Evolutionary conservation across 148 eudicot species (phyloP), one percentile per base, ranked within the genome.

Genomic region (Heliosperma pusillum): DNA sequence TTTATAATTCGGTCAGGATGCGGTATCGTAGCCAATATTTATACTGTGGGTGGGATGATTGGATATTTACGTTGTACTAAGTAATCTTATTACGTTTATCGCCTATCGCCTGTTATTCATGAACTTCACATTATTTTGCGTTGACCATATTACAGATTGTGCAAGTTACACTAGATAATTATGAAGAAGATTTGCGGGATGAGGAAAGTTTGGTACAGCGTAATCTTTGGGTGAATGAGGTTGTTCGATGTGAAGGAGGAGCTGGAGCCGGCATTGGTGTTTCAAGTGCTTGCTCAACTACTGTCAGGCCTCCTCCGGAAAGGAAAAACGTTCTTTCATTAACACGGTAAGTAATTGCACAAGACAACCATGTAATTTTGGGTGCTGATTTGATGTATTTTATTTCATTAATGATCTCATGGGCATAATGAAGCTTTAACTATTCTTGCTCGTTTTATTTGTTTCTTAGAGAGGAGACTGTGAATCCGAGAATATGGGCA

Each of bases 141-240:
- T 45, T 65, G 29, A 19, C 78, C 33, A 15, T 75, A 64, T 22
- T 70, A 71, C 88, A 95, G 99, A 86, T 92, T 83, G 97, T 89
- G 61, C 84, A 86, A 77, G 90, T 81, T 55, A 84, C 78, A 69
- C 76, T 92, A 59, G 89, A 88, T 80, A 90, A 89, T 79, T 95
- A 86, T 76, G 91, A 83, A 81, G 77, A 58, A 21, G 85, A 84
- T 58, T 25, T 76, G 76, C 80, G 58, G 44, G 76, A 50, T 72
- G 92, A 84, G 50, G 93, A 82, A 75, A 87, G 86, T 59, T 74
- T 79, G 70, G 88, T 86, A 70, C 91, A 81, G 63, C 90, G 91
- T 74, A 92, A 89, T 81, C 87, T 92, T 70, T 92, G 99, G 99
- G 91, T 92, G 65, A 84, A 92, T 84, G 99, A 95, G 82, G 97